Conservation (phyloP, 2,329 filamentous ascomycete species). For the Ophiostoma pallidulum region DNA sequence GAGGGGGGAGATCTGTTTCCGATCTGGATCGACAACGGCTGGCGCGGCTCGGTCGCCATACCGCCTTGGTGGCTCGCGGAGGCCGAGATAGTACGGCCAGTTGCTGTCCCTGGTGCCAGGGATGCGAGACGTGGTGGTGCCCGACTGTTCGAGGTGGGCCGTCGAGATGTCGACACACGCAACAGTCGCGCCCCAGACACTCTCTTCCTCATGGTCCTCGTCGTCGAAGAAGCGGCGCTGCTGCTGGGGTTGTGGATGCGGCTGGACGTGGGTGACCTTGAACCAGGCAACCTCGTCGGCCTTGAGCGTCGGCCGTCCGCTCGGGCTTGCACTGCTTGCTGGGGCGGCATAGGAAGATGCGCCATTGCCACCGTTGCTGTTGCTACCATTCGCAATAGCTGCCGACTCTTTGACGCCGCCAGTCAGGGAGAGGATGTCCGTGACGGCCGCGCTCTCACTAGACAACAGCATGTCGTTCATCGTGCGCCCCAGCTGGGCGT, state of each 20-base stretch:
- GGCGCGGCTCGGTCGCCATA: slow-evolving; percentile 29
- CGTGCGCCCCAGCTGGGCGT: slow-evolving; percentile 72
- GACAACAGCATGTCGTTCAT: slow-evolving; percentile 60
- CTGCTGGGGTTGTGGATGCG: slow-evolving; percentile 30
- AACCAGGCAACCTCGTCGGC: slow-evolving; percentile 78
- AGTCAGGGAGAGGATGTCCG: slow-evolving; percentile 55
- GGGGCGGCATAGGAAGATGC: slow-evolving; percentile 16
- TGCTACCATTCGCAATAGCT: too few species aligned
- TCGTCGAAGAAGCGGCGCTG: slow-evolving; percentile 33
- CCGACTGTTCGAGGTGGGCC: slow-evolving; percentile 85
- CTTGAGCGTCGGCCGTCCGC: slow-evolving; percentile 18
- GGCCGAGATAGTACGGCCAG: slow-evolving; percentile 85
- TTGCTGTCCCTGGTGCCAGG: slow-evolving; percentile 66
- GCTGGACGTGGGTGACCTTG: slow-evolving; percentile 66
- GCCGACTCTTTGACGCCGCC: slow-evolving; percentile 21
- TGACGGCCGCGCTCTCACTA: slow-evolving; percentile 55
- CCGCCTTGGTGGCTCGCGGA: slow-evolving; percentile 54
- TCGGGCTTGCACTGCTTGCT: not conserved
- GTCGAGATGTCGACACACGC: slow-evolving; percentile 77
- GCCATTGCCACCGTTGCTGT: slow-evolving; percentile 2
- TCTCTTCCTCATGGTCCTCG: slow-evolving; percentile 52
- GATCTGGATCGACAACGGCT: slow-evolving; percentile 36
- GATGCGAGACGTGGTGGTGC: slow-evolving; percentile 72
- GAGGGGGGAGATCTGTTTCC: slow-evolving; percentile 41
- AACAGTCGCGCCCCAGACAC: slow-evolving; percentile 69